phyloP scores from a whole-genome alignment of 306 rosid genomes.

The Ziziphus jujuba region DNA sequence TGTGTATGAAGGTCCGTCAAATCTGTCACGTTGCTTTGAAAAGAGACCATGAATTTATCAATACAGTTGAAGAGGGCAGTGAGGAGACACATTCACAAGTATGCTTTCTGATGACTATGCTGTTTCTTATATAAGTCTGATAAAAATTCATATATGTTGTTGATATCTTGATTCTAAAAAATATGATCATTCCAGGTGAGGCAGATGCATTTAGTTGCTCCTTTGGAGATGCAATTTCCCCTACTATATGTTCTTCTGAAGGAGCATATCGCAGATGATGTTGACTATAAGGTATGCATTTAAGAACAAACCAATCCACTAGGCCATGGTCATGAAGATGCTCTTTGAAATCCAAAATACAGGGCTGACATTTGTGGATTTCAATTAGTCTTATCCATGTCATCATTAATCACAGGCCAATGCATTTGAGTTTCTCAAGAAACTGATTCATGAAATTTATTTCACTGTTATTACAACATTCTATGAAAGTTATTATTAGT shows the following conservation, averaged over 20 bases:
- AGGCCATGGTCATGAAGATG: slow-evolving; percentile 4
- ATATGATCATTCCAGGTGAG: slow-evolving; percentile 67
- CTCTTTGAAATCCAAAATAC: background rate
- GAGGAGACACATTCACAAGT: slow-evolving; percentile 97
- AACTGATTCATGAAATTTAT: slow-evolving; percentile 1
- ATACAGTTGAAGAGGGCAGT: slow-evolving; percentile 79
- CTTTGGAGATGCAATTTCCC: slow-evolving; percentile 77
- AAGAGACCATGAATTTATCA: slow-evolving; percentile 85
- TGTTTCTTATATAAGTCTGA: slow-evolving; percentile 1
- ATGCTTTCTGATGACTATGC: slow-evolving; percentile 9
- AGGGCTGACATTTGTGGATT: background rate
- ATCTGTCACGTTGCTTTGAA: slow-evolving; percentile 84
- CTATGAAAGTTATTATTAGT: background rate
- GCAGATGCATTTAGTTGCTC: slow-evolving; percentile 75
- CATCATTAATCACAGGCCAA: background rate
- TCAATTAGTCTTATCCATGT: background rate
- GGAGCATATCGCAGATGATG: slow-evolving; percentile 87
- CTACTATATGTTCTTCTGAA: slow-evolving; percentile 63
- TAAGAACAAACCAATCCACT: slow-evolving; percentile 12
- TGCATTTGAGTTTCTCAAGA: background rate
- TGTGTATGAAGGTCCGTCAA: slow-evolving; percentile 79
- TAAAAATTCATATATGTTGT: background rate
- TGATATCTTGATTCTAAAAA: slow-evolving; percentile 10
- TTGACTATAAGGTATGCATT: slow-evolving; percentile 78
- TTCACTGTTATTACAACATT: slow-evolving; percentile 3